Percentiles rank a stretch among this genome's conserved stretches.
phyloP scores from a whole-genome alignment of 768 basidiomycete species.

The Tricholoma bakamatsutake region DNA sequence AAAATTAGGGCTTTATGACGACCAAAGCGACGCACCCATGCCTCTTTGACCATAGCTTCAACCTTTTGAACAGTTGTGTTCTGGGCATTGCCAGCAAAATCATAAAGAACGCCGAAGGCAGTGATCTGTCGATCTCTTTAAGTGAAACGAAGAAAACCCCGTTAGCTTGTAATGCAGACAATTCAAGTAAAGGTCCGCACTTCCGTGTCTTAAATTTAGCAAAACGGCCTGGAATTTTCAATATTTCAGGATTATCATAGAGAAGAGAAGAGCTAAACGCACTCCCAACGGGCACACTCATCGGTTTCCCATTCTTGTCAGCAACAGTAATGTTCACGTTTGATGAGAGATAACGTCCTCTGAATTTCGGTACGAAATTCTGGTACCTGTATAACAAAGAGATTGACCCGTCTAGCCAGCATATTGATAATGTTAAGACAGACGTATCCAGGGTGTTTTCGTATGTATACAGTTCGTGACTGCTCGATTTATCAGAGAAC shows the following conservation, averaged over 20 bases:
- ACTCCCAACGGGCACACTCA: constrained; percentile 35
- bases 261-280: constrained; percentile 1
- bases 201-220: constrained; percentile 69
- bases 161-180: neutral
- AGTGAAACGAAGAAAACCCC: neutral
- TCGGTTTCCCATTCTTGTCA: constrained; percentile 31
- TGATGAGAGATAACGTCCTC: constrained; percentile 74
- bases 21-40: constrained; percentile 45
- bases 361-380: constrained; percentile 61
- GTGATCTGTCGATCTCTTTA: constrained; percentile 64
- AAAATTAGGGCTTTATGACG: neutral
- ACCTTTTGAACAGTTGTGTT: constrained; percentile 76
- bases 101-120: constrained; percentile 71
- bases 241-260: neutral
- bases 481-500: constrained; percentile 15
- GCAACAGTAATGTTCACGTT: constrained; percentile 81
- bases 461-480: constrained; percentile 82
- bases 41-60: constrained; percentile 69
- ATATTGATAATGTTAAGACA: constrained; percentile 5
- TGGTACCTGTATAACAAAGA: constrained; percentile 35
- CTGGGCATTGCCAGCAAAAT: constrained; percentile 65
- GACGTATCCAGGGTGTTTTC: constrained; percentile 63
- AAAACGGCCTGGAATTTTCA: constrained; percentile 39
- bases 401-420: neutral
- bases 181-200: constrained; percentile 30